Conservation (phyloP, 2,329 filamentous ascomycete genomes). For the Cladosporium sp. region DNA sequence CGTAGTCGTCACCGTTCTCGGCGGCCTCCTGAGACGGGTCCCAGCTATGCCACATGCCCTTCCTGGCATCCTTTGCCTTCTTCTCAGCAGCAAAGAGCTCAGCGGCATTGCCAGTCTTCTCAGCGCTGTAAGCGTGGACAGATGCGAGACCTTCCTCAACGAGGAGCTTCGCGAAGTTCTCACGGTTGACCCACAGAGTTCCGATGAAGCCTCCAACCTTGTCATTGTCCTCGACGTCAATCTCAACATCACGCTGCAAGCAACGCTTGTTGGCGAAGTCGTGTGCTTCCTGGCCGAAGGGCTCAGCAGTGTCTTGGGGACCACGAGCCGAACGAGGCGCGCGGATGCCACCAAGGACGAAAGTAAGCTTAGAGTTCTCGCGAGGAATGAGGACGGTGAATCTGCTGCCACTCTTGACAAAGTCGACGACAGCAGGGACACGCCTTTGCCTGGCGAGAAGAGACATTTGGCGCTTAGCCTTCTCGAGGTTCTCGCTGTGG, state of each 20-base stretch:
- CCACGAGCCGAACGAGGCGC: slow-evolving; percentile 84
- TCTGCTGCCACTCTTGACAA: slow-evolving; percentile 93
- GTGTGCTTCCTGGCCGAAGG: slow-evolving; percentile 91
- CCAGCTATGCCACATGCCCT: slow-evolving; percentile 91
- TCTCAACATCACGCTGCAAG: slow-evolving; percentile 92
- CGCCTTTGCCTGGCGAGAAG: slow-evolving; percentile 88
- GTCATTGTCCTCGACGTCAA: slow-evolving; percentile 92
- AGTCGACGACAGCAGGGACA: slow-evolving; percentile 91
- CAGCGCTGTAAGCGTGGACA: slow-evolving; percentile 92
- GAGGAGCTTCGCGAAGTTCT: slow-evolving; percentile 91
- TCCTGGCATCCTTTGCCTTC: slow-evolving; percentile 83
- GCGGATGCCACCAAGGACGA: slow-evolving; percentile 90
- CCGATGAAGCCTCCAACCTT: slow-evolving; percentile 98
- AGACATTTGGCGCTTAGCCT: slow-evolving; percentile 90
- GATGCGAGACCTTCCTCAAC: slow-evolving; percentile 92
- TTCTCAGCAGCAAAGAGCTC: slow-evolving; percentile 87
- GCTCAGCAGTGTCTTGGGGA: slow-evolving; percentile 78
- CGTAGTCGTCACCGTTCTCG: slow-evolving; percentile 42
- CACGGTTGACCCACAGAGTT: slow-evolving; percentile 86
- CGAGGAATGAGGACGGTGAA: slow-evolving; percentile 91
- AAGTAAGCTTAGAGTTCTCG: slow-evolving; percentile 90
- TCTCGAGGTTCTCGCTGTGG: slow-evolving; percentile 88
- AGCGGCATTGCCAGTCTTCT: slow-evolving; percentile 85
- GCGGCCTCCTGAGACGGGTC: slow-evolving; percentile 82
- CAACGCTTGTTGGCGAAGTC: slow-evolving; percentile 86